Percentiles rank a stretch among this genome's conserved stretches.
phyloP scores from a whole-genome alignment of 1,139 yeast genomes.

The Blastobotrys buckinghamii region DNA sequence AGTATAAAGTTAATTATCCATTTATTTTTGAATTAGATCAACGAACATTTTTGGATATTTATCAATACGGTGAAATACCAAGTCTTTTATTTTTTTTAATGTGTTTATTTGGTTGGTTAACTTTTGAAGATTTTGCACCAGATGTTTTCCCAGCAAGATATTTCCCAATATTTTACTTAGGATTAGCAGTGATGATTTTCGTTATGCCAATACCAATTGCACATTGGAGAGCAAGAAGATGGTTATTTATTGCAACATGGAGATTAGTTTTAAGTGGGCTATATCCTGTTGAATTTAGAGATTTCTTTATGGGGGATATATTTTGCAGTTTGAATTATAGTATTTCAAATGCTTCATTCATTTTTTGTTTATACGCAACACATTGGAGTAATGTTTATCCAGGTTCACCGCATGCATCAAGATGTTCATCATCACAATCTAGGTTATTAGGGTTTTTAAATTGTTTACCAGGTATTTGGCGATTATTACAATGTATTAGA shows the following conservation, averaged over 20 bases:
- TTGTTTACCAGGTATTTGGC: constrained; percentile 83
- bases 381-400: constrained; percentile 44
- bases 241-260: constrained; percentile 70
- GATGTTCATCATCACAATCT: constrained; percentile 77
- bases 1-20: constrained; percentile 74
- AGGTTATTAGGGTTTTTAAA: constrained; percentile 74
- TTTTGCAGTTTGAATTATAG: constrained; percentile 84
- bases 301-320: constrained; percentile 88
- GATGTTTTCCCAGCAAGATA: constrained; percentile 53
- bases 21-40: constrained; percentile 87
- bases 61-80: constrained; percentile 61
- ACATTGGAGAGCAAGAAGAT: constrained; percentile 54
- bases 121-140: constrained; percentile 69
- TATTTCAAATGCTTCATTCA: constrained; percentile 76
- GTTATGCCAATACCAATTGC: constrained; percentile 55
- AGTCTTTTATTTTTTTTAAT: constrained; percentile 51
- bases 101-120: constrained; percentile 64
- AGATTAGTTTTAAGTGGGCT: constrained; percentile 75
- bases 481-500: constrained; percentile 82
- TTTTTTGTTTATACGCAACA: constrained; percentile 72
- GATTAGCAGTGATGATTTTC: constrained; percentile 43
- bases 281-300: constrained; percentile 92
- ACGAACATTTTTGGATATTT: constrained; percentile 59
- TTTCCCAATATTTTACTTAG: constrained; percentile 79
- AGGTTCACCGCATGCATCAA: constrained; percentile 40